phyloP scores from a whole-genome alignment of 331 rosid species.

The Pyrus hybrid region DNA sequence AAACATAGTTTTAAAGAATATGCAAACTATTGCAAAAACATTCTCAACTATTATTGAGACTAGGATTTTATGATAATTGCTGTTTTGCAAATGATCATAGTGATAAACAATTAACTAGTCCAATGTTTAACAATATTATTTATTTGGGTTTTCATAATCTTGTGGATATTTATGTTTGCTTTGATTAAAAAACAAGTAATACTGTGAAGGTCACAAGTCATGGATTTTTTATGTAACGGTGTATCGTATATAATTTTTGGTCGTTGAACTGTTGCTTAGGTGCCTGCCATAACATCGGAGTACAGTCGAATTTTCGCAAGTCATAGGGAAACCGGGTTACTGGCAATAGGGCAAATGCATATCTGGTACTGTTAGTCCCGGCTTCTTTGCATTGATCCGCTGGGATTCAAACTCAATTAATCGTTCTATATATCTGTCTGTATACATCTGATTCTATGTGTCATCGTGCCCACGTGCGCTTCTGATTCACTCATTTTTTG shows the following conservation, averaged over 20 bases:
- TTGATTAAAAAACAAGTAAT: background rate
- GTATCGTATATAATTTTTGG: too few relatives aligned
- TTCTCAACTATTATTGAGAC: background rate
- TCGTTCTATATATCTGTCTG: background rate
- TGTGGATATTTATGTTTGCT: background rate
- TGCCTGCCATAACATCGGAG: too few relatives aligned
- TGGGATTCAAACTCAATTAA: constrained; percentile 16
- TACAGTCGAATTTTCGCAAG: too few relatives aligned
- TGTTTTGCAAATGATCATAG: background rate
- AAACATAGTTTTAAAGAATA: too few relatives aligned
- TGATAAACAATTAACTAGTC: background rate
- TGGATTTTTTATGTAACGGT: too few relatives aligned
- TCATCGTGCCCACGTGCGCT: constrained; percentile 40
- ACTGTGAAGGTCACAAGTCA: background rate
- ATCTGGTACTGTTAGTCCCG: constrained; percentile 29
- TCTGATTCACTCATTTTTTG: constrained; percentile 15
- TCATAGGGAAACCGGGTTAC: too few relatives aligned
- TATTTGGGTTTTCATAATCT: background rate
- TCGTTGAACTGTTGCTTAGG: too few relatives aligned
- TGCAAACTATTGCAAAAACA: too few relatives aligned
- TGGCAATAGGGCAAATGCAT: too few relatives aligned
- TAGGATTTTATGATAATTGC: background rate
- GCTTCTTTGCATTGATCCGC: background rate
- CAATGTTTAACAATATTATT: background rate
- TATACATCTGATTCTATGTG: background rate